A percentile compares a stretch with the other conserved stretches of the same genome.
phyloP scores from a whole-genome alignment of 1,139 yeast species.

The Kluyveromyces marxianus region DNA sequence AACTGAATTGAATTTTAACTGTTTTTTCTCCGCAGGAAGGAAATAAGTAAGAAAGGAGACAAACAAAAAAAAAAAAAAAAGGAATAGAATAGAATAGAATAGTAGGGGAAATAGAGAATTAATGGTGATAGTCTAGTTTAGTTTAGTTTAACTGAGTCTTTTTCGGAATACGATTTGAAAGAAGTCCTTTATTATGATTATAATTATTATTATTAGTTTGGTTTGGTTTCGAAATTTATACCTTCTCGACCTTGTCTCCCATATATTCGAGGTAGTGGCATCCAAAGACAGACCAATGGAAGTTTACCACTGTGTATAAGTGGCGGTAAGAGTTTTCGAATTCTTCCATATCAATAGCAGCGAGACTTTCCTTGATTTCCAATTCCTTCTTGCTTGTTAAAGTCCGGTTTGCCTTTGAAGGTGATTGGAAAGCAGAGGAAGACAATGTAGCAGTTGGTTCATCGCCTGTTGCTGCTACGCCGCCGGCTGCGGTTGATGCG shows the following conservation, averaged over 20 bases:
- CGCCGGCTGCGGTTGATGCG: slow-evolving; percentile 2
- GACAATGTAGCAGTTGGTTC: neutral
- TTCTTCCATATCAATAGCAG: slow-evolving; percentile 27
- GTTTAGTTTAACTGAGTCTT: too few relatives aligned
- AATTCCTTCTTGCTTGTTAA: slow-evolving; percentile 1
- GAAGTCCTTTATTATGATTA: too few relatives aligned
- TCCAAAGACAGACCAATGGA: slow-evolving; percentile 34
- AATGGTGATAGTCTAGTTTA: too few relatives aligned
- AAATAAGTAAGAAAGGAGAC: too few relatives aligned
- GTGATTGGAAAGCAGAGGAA: slow-evolving; percentile 5
- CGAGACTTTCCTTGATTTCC: slow-evolving; percentile 4
- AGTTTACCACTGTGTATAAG: slow-evolving; percentile 28
- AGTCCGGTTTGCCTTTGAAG: slow-evolving; percentile 1
- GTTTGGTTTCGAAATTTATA: neutral
- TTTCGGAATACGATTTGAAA: too few relatives aligned
- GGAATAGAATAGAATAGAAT: too few relatives aligned
- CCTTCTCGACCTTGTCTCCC: slow-evolving; percentile 20
- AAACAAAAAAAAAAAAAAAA: too few relatives aligned
- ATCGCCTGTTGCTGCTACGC: neutral
- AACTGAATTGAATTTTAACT: too few relatives aligned
- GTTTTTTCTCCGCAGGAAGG: too few relatives aligned
- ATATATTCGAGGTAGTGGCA: slow-evolving; percentile 26
- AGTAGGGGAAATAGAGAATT: too few relatives aligned
- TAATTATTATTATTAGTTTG: too few relatives aligned
- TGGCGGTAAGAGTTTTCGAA: slow-evolving; percentile 30